Evolutionary conservation across 2,329 filamentous ascomycete genomes (phyloP).

Genomic region (Tolypocladium inflatum): DNA sequence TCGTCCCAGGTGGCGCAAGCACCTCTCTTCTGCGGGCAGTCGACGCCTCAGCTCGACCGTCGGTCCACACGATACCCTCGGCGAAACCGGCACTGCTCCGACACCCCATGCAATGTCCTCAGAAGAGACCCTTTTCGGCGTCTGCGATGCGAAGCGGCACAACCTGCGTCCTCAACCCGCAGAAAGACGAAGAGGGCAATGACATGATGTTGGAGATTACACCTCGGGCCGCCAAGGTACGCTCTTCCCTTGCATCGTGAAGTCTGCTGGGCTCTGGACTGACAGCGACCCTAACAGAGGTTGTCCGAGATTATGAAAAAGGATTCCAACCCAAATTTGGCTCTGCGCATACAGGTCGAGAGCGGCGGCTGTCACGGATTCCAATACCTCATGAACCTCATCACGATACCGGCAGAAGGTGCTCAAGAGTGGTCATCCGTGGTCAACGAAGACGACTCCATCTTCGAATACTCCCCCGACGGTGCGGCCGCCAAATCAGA

Average conservation of each 20-base stretch:
- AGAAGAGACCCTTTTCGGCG: conserved; percentile 24
- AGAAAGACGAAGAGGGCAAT: conserved; percentile 74
- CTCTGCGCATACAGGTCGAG: conserved; percentile 86
- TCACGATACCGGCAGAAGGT: conserved; percentile 42
- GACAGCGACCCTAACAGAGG: conserved; percentile 34
- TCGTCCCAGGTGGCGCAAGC: conserved; percentile 24
- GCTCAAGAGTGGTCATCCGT: conserved; percentile 22
- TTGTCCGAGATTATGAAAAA: conserved; percentile 67
- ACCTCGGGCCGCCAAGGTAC: conserved; percentile 67
- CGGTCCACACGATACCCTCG: background rate
- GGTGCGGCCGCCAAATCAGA: conserved; percentile 21
- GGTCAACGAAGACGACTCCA: conserved; percentile 68
- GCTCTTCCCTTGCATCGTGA: conserved; percentile 7
- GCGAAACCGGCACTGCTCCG: background rate
- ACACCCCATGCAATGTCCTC: background rate
- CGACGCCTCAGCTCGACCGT: background rate
- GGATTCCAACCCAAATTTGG: conserved; percentile 66
- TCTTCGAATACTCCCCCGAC: conserved; percentile 63
- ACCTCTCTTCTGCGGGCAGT: conserved; percentile 3
- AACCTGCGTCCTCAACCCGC: conserved; percentile 56
- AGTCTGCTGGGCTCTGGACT: background rate
- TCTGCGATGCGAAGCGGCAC: conserved; percentile 31
- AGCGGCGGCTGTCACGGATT: conserved; percentile 96
- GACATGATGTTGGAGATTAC: conserved; percentile 78
- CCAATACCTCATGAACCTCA: conserved; percentile 89